Evolutionary conservation across 805 yeast species (phyloP).

Genomic region (Jamesozyma gamospora): DNA sequence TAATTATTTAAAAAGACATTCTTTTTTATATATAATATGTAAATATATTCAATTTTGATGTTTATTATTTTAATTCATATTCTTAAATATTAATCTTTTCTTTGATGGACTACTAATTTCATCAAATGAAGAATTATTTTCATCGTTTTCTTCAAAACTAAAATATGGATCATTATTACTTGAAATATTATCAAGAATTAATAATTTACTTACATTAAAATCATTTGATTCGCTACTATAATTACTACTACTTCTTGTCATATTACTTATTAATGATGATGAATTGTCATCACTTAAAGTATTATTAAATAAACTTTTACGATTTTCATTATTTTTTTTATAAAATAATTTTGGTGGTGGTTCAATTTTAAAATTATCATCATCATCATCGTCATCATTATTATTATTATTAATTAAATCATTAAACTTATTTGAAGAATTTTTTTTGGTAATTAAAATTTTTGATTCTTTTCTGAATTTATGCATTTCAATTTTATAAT

Average conservation of each 20-base stretch:
- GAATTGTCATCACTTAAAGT: slow-evolving; percentile 6
- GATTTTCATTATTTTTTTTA: not conserved
- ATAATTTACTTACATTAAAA: slow-evolving; percentile 12
- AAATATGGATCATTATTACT: slow-evolving; percentile 9
- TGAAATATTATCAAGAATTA: slow-evolving; percentile 13
- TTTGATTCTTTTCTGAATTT: slow-evolving; percentile 40
- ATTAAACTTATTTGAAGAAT: slow-evolving; percentile 22
- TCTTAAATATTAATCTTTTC: slow-evolving; percentile 1
- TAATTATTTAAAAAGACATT: no score
- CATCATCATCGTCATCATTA: not conserved
- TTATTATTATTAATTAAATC: not conserved
- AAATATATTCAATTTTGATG: not conserved
- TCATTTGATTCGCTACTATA: not conserved
- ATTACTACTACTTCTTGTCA: not conserved
- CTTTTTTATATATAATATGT: no score
- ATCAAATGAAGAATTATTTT: not conserved
- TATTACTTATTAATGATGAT: slow-evolving; percentile 4
- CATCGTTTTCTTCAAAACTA: slow-evolving; percentile 14
- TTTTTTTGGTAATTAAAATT: slow-evolving; percentile 26
- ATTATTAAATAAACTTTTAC: not conserved
- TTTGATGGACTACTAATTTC: not conserved
- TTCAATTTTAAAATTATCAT: slow-evolving; percentile 12
- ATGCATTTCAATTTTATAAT: slow-evolving; percentile 44
- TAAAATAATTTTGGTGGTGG: slow-evolving; percentile 24
- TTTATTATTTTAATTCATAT: not conserved